Conservation (phyloP, 768 basidiomycete genomes). For the Zangia roseola region DNA sequence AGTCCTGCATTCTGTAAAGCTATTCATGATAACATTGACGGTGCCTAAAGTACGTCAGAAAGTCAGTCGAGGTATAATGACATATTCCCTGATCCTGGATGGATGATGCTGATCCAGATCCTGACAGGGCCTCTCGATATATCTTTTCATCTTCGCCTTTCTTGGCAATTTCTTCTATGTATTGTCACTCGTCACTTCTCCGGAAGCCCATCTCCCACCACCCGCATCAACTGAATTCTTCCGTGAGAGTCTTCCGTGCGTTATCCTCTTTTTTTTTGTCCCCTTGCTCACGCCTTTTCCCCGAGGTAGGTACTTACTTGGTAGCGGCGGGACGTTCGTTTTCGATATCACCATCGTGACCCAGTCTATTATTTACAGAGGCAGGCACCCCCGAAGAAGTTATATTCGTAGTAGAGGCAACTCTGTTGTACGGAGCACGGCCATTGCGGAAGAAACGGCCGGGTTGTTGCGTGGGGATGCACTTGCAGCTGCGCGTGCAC, state of each 20-base stretch:
- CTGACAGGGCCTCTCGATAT: conserved; percentile 83
- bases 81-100: conserved; percentile 2
- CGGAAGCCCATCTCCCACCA: conserved; percentile 55
- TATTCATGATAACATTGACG: conserved; percentile 1
- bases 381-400: conserved; percentile 37
- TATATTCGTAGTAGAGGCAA: conserved; percentile 26
- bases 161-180: conserved; percentile 94
- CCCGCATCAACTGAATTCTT: conserved; percentile 65
- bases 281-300: not conserved
- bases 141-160: conserved; percentile 92
- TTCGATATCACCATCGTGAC: conserved; percentile 91
- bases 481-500: conserved; percentile 28
- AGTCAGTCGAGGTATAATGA: conserved; percentile 75
- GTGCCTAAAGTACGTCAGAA: conserved; percentile 65
- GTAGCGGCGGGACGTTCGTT: conserved; percentile 88
- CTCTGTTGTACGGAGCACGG: conserved; percentile 26
- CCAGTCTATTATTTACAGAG: conserved; percentile 80
- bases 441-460: conserved; percentile 47
- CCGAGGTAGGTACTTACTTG: conserved; percentile 78
- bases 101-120: conserved; percentile 3
- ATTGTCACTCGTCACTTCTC: conserved; percentile 80
- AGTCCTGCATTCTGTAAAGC: conserved; percentile 33
- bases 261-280: conserved; percentile 13
- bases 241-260: conserved; percentile 82
- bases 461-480: conserved; percentile 47